Base-by-base conservation (phyloP, 129 eudicot genomes). In the Lactuca saligna region DNA sequence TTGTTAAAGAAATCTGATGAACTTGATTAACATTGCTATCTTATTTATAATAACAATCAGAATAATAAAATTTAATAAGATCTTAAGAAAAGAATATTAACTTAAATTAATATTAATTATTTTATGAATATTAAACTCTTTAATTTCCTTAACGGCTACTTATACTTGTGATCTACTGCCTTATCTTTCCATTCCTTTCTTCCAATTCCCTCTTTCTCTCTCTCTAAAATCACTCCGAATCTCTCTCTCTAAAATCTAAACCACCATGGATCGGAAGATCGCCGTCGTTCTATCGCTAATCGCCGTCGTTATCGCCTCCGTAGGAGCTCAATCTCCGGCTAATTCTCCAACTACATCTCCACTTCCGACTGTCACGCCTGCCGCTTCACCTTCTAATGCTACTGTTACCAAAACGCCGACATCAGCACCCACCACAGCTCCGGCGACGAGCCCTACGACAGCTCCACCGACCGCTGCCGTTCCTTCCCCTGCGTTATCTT, bases 301-400 rank as follows among this genome's bases (percentile, higher is more conserved):
- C 48, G 17, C 29, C 29, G 50, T 75, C 80, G 38, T 75, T 14
- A 7, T 68, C 8, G 64, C 74, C 8, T 35, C 75, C 0, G 80
- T 60, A 12, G 80, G 75, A 51, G 75, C 70, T 29, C 69, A 75
- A 60, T 46, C 75, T 75, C 80, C 74, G 61, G 80, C 74, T 5
- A 29, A 16, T 38, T 50, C 73, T 59, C 80, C 73, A 46, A 17
- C 67, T 0, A 35, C 49, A 8, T 0, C 73, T 13, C 68, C 70
- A 68, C 51, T 20, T 5, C 57, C 56, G 6, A 68, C 34, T 1
- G 42, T 17, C 63, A 29, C 51, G 3, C 80, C 75, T 25, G 55
- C 37, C 61, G 13, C 75, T 53, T 75, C 80, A 68, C 80, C 74
- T 12, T 25, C 49, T 3, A 50, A 58, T n/a, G 3, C 69, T 14